Evolutionary conservation across 148 eudicot species (phyloP), one percentile per base, ranked within the genome.

Genomic region (Rhododendron mucronatum): DNA sequence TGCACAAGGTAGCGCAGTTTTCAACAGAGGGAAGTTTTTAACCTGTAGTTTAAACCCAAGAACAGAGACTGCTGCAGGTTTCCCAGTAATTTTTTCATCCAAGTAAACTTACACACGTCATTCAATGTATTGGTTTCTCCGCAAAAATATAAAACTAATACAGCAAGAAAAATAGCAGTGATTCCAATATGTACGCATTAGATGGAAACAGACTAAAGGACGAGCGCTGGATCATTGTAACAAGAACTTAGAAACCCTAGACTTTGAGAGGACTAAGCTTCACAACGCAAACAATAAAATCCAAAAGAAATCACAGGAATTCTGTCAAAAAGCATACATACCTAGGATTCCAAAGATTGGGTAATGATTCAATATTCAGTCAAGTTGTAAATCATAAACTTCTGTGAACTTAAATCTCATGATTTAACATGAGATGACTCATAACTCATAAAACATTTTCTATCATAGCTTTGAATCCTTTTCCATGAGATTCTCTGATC

Each of bases 281-380:
- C 47, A 81, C 37, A 81, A 26, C 12, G 18, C 15, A 45, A n/a
- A 33, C 33, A 35, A 12, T 28, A 26, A 47, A 41, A 26, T 26
- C 30, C 39, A 80, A 80, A 80, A 48, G 61, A 80, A 80, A 50
- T 80, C 59, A 50, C 15, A 80, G 39, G 23, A 80, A 26, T 80
- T 51, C 82, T 14, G 20, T 50, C 0, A 50, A 80, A 50, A 50
- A 50, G 23, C 61, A 80, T 50, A 18, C 37, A 80, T 13, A 80
- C 10, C 82, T 80, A 80, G 63, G 41, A 80, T 50, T 15, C 82
- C 12, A 51, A 48, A 80, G 11, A 26, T 48, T 50, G 30, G 63
- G 63, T 18, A 10, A 47, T 47, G 50, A 47, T 47, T 47, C 10
- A 47, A 47, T 47, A 7, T 47, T 47, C 50, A 7, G 50, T 47